A percentile compares a stretch with the other conserved stretches of the same genome.
phyloP scores from a whole-genome alignment of 306 rosid genomes.

The Begonia fuchsioides region DNA sequence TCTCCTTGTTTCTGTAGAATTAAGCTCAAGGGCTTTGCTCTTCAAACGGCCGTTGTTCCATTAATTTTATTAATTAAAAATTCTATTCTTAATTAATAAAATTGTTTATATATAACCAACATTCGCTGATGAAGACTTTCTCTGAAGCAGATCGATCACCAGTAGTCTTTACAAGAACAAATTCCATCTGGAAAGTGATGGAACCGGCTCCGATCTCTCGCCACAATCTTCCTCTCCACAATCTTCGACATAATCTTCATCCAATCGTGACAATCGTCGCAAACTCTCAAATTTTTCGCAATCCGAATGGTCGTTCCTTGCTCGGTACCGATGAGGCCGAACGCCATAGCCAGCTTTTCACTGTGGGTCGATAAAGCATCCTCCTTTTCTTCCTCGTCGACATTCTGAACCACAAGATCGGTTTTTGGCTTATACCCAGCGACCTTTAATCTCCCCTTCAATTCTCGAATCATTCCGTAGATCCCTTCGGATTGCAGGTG shows the following conservation, averaged over 20 bases:
- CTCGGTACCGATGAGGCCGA: conserved; percentile 20
- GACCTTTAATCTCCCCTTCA: conserved; percentile 15
- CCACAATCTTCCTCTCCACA: no score
- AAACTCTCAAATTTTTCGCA: conserved; percentile 24
- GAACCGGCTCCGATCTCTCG: no score
- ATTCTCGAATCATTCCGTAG: conserved; percentile 18
- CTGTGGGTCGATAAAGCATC: conserved; percentile 23
- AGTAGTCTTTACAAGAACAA: no score
- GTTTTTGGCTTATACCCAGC: conserved; percentile 25
- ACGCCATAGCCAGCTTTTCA: conserved; percentile 26
- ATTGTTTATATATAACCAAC: no score
- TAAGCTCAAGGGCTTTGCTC: conserved; percentile 41
- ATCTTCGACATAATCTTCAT: no score
- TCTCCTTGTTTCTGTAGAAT: conserved; percentile 68
- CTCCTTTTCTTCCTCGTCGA: conserved; percentile 29
- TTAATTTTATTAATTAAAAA: no score
- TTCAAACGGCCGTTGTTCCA: conserved; percentile 45
- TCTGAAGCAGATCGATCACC: no score
- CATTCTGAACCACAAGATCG: conserved; percentile 19
- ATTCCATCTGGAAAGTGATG: no score
- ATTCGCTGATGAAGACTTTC: no score
- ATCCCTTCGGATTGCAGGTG: conserved; percentile 10
- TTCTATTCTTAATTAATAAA: no score
- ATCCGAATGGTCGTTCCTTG: conserved; percentile 20
- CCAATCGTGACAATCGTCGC: no score